Percentiles rank a stretch among this genome's conserved stretches.
Conservation (phyloP, 2,329 filamentous ascomycete genomes). For the Keithomyces neogunnii region DNA sequence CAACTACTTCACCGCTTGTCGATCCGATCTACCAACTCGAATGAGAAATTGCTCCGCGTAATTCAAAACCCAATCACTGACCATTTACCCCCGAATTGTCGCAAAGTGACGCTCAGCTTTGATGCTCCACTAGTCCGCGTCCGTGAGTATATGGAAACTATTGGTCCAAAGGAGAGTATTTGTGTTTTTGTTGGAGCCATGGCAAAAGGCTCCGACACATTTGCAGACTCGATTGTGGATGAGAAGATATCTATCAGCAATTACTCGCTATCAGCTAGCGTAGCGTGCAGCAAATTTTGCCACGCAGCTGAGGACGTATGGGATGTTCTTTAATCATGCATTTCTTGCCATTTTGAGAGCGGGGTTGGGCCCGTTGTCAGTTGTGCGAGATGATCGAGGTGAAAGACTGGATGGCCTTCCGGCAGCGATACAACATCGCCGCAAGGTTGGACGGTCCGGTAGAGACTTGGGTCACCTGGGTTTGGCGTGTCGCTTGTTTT, state of each 20-base stretch:
- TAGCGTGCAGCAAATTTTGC: slow-evolving; percentile 99
- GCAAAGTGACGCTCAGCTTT: slow-evolving; percentile 94
- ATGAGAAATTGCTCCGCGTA: slow-evolving; percentile 94
- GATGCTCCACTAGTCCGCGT: slow-evolving; percentile 82
- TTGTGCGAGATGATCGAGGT: slow-evolving; percentile 9
- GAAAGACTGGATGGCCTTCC: slow-evolving; percentile 22
- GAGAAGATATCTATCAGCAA: slow-evolving; percentile 98
- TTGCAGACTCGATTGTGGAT: slow-evolving; percentile 89
- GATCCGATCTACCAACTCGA: slow-evolving; percentile 91
- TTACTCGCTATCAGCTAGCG: slow-evolving; percentile 92
- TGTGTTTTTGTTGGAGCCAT: slow-evolving; percentile 98
- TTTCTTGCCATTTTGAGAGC: background rate
- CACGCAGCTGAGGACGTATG: slow-evolving; percentile 95
- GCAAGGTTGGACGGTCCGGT: slow-evolving; percentile 21
- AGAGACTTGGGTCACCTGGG: slow-evolving; percentile 55
- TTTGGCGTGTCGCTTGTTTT: slow-evolving; percentile 73
- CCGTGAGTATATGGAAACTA: slow-evolving; percentile 75
- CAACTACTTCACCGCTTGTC: slow-evolving; percentile 92
- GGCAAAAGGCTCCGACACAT: slow-evolving; percentile 94
- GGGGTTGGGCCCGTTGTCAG: background rate
- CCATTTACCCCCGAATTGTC: slow-evolving; percentile 91
- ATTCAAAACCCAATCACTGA: slow-evolving; percentile 98
- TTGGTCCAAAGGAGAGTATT: slow-evolving; percentile 80
- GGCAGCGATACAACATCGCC: slow-evolving; percentile 68
- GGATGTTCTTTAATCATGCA: slow-evolving; percentile 66